Conservation (phyloP, 2,329 filamentous ascomycete species). For the Graphium sp. region DNA sequence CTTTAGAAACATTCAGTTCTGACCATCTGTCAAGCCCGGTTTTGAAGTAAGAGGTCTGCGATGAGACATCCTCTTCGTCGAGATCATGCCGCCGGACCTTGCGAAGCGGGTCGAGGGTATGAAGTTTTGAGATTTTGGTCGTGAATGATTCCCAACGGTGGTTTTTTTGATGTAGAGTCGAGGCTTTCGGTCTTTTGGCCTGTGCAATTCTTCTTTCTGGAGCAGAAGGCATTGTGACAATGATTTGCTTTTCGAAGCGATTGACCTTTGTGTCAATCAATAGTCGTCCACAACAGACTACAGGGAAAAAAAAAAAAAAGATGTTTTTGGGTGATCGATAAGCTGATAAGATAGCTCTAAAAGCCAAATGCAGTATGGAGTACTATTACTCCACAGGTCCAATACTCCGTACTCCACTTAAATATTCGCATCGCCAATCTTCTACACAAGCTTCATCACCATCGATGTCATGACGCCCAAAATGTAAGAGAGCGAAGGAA, state of each 20-base stretch:
- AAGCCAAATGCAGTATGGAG: too few species aligned
- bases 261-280: slow-evolving; percentile 7
- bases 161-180: slow-evolving; percentile 61
- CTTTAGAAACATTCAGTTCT: slow-evolving; percentile 76
- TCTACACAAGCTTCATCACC: too few species aligned
- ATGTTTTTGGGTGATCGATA: too few species aligned
- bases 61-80: slow-evolving; percentile 59
- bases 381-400: too few species aligned
- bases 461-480: too few species aligned
- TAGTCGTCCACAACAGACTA: slow-evolving; percentile 7
- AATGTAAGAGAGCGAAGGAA: too few species aligned
- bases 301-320: slow-evolving; percentile 7
- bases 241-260: slow-evolving; percentile 10
- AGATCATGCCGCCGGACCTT: slow-evolving; percentile 73
- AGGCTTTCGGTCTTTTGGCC: slow-evolving; percentile 51
- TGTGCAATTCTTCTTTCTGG: slow-evolving; percentile 52
- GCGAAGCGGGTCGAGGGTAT: slow-evolving; percentile 78
- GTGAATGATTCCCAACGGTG: slow-evolving; percentile 88
- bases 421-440: too few species aligned
- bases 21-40: slow-evolving; percentile 74
- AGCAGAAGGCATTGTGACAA: slow-evolving; percentile 40
- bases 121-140: slow-evolving; percentile 76
- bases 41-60: slow-evolving; percentile 74
- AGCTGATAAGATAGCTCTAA: too few species aligned
- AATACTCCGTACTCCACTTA: too few species aligned